Conservation (phyloP, 345 rosid genomes). For the Eucalyptus microcorys region DNA sequence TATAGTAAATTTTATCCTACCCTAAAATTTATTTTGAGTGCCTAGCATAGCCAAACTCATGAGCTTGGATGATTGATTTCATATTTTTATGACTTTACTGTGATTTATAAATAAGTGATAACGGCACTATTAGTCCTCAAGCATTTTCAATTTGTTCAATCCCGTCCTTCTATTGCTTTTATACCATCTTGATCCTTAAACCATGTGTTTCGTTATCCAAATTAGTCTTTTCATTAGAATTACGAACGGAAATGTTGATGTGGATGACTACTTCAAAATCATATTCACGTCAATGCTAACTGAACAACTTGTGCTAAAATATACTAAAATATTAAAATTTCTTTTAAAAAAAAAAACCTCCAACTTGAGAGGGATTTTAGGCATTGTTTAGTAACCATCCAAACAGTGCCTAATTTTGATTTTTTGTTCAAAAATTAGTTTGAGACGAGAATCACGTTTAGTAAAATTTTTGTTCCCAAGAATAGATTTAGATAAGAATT, state of each 20-base stretch:
- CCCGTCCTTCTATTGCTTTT: background rate
- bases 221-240: background rate
- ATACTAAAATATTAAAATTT: too few relatives aligned
- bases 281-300: background rate
- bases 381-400: too few relatives aligned
- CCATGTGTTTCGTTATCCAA: background rate
- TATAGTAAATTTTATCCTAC: too few relatives aligned
- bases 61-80: background rate
- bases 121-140: background rate
- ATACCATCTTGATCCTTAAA: background rate
- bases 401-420: too few relatives aligned
- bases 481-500: too few relatives aligned
- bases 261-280: background rate
- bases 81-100: background rate
- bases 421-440: too few relatives aligned
- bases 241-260: background rate
- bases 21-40: fast-evolving
- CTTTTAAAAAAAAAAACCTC: background rate
- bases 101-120: background rate
- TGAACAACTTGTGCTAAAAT: background rate
- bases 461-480: too few relatives aligned
- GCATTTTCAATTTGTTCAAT: background rate
- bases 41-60: too few relatives aligned
- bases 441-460: too few relatives aligned
- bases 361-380: background rate